Conservation (phyloP, 164 flowering plant genomes). For the Magnolia kwangsiensis region DNA sequence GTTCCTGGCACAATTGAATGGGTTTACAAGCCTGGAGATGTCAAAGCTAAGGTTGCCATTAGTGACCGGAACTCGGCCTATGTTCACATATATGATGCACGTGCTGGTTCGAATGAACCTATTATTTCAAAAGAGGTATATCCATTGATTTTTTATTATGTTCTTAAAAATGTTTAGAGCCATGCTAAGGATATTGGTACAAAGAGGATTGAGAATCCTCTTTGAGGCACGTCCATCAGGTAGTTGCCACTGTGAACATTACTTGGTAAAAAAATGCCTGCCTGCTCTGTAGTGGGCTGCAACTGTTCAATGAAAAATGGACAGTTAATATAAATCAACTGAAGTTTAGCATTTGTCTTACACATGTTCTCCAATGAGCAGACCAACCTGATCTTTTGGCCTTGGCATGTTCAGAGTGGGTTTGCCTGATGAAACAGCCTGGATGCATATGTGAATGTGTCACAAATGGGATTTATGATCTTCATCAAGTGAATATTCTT, state of each 20-base stretch:
- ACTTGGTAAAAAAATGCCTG: too few relatives aligned
- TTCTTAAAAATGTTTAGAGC: background rate
- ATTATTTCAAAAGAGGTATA: constrained; percentile 76
- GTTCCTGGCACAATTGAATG: constrained; percentile 85
- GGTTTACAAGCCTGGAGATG: constrained; percentile 95
- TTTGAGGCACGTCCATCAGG: background rate
- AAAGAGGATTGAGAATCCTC: background rate
- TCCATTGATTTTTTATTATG: background rate
- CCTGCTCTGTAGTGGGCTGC: too few relatives aligned
- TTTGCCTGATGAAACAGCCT: too few relatives aligned
- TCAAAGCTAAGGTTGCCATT: constrained; percentile 79
- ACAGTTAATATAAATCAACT: too few relatives aligned
- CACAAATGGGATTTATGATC: too few relatives aligned
- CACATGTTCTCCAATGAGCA: too few relatives aligned
- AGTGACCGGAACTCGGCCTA: constrained; percentile 75
- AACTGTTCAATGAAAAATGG: too few relatives aligned
- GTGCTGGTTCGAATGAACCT: constrained; percentile 83
- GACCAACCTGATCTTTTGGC: too few relatives aligned
- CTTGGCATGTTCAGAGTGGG: too few relatives aligned
- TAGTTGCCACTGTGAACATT: background rate
- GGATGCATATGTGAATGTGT: too few relatives aligned
- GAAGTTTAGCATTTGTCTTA: too few relatives aligned
- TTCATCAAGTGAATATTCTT: too few relatives aligned
- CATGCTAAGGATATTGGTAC: background rate
- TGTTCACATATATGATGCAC: constrained; percentile 88